phyloP scores from a whole-genome alignment of 768 basidiomycete genomes.

The Leucogyrophana mollusca region DNA sequence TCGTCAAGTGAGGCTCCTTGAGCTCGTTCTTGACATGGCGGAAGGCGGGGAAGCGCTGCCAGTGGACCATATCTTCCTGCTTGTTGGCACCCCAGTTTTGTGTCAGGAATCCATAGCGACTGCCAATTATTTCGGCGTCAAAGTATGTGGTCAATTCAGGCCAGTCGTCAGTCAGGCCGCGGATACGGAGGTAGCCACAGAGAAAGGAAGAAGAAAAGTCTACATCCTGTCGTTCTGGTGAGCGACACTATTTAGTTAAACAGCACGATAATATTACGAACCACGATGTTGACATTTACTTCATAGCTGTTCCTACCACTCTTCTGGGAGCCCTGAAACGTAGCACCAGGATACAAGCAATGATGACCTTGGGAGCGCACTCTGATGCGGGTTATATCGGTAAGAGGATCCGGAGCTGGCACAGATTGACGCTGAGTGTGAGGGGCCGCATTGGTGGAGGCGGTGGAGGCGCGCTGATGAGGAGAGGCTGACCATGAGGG shows the following conservation, averaged over 20 bases:
- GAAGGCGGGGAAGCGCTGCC: slow-evolving; percentile 92
- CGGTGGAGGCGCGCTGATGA: slow-evolving; percentile 19
- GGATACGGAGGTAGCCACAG: slow-evolving; percentile 91
- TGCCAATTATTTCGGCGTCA: slow-evolving; percentile 94
- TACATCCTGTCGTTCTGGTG: slow-evolving; percentile 63
- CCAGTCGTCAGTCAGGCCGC: slow-evolving; percentile 90
- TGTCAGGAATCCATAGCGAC: slow-evolving; percentile 87
- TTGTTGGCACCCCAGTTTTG: slow-evolving; percentile 89
- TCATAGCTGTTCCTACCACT: slow-evolving; percentile 93
- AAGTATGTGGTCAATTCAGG: slow-evolving; percentile 96
- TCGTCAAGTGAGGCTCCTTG: slow-evolving; percentile 73
- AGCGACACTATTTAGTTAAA: neutral
- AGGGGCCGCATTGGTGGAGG: slow-evolving; percentile 8
- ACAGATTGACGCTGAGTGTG: slow-evolving; percentile 7
- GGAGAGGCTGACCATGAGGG: slow-evolving; percentile 8
- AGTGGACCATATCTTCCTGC: slow-evolving; percentile 90
- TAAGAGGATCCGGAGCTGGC: slow-evolving; percentile 48
- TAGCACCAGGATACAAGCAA: slow-evolving; percentile 84
- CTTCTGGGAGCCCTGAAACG: slow-evolving; percentile 90
- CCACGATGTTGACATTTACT: slow-evolving; percentile 88
- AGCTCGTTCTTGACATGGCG: slow-evolving; percentile 78
- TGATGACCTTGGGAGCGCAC: slow-evolving; percentile 71
- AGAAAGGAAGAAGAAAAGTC: slow-evolving; percentile 84
- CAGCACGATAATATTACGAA: slow-evolving; percentile 42
- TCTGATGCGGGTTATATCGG: slow-evolving; percentile 77